phyloP scores from a whole-genome alignment of 352 stramenopile species.

The Globisporangium splendens region DNA sequence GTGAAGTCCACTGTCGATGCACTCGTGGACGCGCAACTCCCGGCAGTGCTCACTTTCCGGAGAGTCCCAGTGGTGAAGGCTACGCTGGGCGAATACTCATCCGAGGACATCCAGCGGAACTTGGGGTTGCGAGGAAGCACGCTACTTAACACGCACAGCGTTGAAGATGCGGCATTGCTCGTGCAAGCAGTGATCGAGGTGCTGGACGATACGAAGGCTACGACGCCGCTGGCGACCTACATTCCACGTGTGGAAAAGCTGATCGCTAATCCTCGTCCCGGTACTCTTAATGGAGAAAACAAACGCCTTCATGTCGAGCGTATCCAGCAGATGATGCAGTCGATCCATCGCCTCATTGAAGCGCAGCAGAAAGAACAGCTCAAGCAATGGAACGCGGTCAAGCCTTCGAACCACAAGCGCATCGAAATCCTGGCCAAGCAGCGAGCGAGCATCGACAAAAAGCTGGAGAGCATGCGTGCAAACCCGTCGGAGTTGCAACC shows the following conservation, averaged over 20 bases:
- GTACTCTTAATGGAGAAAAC: neutral
- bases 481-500: constrained; percentile 33
- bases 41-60: constrained; percentile 52
- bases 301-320: constrained; percentile 28
- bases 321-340: constrained; percentile 51
- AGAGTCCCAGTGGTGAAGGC: constrained; percentile 34
- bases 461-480: constrained; percentile 55
- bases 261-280: constrained; percentile 16
- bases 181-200: constrained; percentile 54
- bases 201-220: constrained; percentile 32
- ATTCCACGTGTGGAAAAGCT: constrained; percentile 51
- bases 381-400: constrained; percentile 52
- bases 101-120: constrained; percentile 49
- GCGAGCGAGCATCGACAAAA: constrained; percentile 51
- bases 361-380: constrained; percentile 37
- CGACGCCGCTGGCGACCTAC: constrained; percentile 40
- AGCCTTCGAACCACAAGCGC: constrained; percentile 53
- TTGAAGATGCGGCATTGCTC: constrained; percentile 45
- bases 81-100: constrained; percentile 58
- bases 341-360: constrained; percentile 42
- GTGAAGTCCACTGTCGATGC: constrained; percentile 35
- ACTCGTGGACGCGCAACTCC: constrained; percentile 35
- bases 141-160: constrained; percentile 24
- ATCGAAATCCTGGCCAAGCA: constrained; percentile 68
- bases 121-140: constrained; percentile 38